Base-by-base conservation (phyloP, 495 filamentous ascomycete species). In the Neurospora pannonica region DNA sequence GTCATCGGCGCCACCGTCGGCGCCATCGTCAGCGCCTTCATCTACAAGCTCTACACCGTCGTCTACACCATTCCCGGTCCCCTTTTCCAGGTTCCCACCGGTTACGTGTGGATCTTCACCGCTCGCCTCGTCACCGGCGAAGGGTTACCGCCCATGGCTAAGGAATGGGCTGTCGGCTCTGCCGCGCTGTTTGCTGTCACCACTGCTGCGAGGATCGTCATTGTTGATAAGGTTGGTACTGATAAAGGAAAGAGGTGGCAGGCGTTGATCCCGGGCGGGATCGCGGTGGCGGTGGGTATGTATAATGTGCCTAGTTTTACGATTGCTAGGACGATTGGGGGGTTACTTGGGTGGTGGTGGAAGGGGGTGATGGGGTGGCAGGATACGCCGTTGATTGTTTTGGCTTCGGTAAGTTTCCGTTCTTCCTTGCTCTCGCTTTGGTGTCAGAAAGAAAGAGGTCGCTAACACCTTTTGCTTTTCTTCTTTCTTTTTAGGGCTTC, bases 221-320 rank as follows among this genome's bases (percentile, higher is more conserved):
- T 71, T 31, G 75, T 72, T 4, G 43, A 72, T 21, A 69, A 72
- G 28, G 37, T 24, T 10, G 60, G 42, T 37, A 87, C 76, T 0
- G 54, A 19, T 17, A 80, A 76, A 37, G 80, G 84, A 75, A 86
- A 81, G 75, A 79, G 74, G 38, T 89, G 87, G 89, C 85, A 88
- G 70, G 78, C 87, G 24, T 89, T 85, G 77, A 87, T 99, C 34
- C 96, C 96, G 0, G 94, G 96, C 3, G 96, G 96, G 2, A 98
- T 99, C 82, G 96, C 96, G 40, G 94, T 98, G 42, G 95, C 95
- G 46, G 93, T 97, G 79, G 91, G 89, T 89, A 79, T 79, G 87
- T 99, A 98, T 84, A 99, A 98, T 78, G 92, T 93, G 3, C 97
- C 97, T 0, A 96, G 93, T 0, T 99, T 99, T 77, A 98, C 97